A percentile compares a stretch with the other conserved stretches of the same genome.
These are phyloP conservation scores for Tolypocladium sp. DNA, from an alignment of 2,329 filamentous ascomycete species.

Conservation along the genomic window DNA sequence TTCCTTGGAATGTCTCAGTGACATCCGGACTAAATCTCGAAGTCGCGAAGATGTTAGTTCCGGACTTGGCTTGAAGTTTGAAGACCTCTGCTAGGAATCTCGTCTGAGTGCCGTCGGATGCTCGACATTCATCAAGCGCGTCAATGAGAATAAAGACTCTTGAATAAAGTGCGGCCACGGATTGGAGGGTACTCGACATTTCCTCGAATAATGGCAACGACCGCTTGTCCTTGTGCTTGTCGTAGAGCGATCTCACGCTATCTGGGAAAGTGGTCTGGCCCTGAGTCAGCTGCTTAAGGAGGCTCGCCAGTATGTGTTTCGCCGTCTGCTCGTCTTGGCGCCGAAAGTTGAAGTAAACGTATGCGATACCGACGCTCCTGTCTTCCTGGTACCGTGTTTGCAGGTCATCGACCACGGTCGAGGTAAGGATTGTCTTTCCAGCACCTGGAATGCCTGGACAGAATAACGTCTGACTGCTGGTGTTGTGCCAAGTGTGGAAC, in stretches of 20 bases:
- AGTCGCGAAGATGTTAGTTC: neutral
- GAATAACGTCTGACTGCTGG: constrained; percentile 24
- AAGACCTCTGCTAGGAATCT: neutral
- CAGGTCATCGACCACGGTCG: constrained; percentile 32
- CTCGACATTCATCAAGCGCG: constrained; percentile 14
- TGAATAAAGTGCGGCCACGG: neutral
- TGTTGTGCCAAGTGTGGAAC: constrained; percentile 21
- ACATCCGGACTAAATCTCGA: neutral
- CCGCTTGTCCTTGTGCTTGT: neutral
- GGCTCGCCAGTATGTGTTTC: neutral
- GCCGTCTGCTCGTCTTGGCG: constrained; percentile 15
- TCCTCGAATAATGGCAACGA: constrained; percentile 2
- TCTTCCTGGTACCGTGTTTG: constrained; percentile 8
- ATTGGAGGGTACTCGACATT: neutral
- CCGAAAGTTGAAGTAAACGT: constrained; percentile 35
- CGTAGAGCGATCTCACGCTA: neutral
- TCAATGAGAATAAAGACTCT: constrained; percentile 11
- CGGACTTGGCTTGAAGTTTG: neutral
- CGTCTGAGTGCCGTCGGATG: neutral
- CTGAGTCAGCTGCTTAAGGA: neutral
- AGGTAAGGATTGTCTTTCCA: constrained; percentile 37
- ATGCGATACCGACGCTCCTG: constrained; percentile 25
- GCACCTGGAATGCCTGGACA: constrained; percentile 38
- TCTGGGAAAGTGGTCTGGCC: neutral
- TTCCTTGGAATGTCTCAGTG: neutral